Conservation (phyloP, 2,329 filamentous ascomycete genomes). For the Paecilomyces fulvus region DNA sequence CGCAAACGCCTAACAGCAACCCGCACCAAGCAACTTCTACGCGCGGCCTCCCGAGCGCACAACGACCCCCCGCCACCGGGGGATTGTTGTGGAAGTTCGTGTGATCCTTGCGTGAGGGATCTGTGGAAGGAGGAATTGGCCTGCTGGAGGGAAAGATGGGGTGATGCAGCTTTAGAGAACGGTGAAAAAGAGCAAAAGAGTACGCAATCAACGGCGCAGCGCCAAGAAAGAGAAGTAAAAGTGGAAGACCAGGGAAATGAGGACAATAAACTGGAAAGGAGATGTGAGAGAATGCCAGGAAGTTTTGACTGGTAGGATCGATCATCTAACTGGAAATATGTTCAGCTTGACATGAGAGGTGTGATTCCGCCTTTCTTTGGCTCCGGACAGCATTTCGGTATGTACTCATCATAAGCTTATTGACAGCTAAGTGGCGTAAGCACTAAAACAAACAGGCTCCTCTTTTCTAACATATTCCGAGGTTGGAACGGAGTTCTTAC, state of each 20-base stretch:
- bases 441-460: too few species aligned
- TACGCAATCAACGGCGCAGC: neutral
- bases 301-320: neutral
- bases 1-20: constrained; percentile 18
- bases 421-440: too few species aligned
- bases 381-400: neutral
- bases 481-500: too few species aligned
- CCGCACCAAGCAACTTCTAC: constrained; percentile 25
- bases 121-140: constrained; percentile 26
- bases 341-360: neutral
- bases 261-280: neutral
- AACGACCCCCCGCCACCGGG: constrained; percentile 26
- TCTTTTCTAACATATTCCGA: too few species aligned
- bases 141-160: constrained; percentile 27
- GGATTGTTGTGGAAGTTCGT: constrained; percentile 28
- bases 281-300: neutral
- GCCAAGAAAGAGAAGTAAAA: neutral
- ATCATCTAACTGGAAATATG: neutral
- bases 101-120: constrained; percentile 28
- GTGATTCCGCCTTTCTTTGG: neutral
- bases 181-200: neutral
- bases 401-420: neutral
- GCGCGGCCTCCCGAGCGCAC: constrained; percentile 18
- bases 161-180: constrained; percentile 11
- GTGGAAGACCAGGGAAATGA: neutral